Base-by-base conservation (phyloP, 2,329 filamentous ascomycete species). In the Diaporthe sp. region DNA sequence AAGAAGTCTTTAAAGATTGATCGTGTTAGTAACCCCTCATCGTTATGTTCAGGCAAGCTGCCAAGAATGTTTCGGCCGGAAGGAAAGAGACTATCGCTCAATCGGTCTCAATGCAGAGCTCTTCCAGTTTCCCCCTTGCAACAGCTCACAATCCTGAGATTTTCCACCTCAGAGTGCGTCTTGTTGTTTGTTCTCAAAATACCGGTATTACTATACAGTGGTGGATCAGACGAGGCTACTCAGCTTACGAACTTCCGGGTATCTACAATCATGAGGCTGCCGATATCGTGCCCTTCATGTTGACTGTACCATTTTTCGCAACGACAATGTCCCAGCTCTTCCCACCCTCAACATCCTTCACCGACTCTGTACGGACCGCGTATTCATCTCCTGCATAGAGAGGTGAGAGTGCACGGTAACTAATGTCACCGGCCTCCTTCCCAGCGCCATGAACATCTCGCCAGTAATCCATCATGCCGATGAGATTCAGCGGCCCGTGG, bases 401-500 rank as follows among this genome's bases (percentile, higher is more conserved):
- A 0, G 94, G 94, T 0, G 92, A 87, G 71, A 94, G 81, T 73
- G 95, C 95, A 55, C 90, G 87, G 80, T 96, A 97, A 19, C 88
- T 87, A 46, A 96, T 77, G 80, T 85, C 77, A 77, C 81, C 65
- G 91, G 82, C 25, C 81, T 81, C 46, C 44, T 65, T 61, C 4
- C 84, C 83, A 0, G 77, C 71, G 4, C 81, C 82, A 31, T 85
- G 81, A 0, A 91, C 79, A 78, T 94, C 89, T n/a, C 87, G 83
- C 84, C 91, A 91, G 72, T 96, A 87, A 72, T 94, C 91, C 22
- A 96, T 84, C 80, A 97, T 90, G 53, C 93, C 88, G 15, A 94
- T 93, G 34, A 96, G 87, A 46, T 93, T 94, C 76, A 98, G 84
- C 1, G 95, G 95, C 0, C 95, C 95, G 79, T 98, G 95, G 42